Conservation (phyloP, 2,329 filamentous ascomycete genomes). For the Calonectria pseudoturangicola region DNA sequence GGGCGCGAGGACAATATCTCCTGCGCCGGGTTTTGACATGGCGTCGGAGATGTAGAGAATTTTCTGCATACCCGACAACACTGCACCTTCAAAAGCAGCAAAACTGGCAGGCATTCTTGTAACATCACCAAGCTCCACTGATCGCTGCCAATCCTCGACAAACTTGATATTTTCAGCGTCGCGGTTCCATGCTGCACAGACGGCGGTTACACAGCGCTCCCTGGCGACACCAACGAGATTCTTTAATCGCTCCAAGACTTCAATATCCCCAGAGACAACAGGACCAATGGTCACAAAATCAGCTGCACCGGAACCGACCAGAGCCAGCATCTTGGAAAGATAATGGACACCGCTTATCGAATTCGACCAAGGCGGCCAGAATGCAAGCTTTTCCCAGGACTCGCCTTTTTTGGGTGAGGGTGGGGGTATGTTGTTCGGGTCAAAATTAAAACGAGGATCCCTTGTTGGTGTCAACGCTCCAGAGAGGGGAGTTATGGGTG, state of each 20-base stretch:
- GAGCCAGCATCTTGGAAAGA: slow-evolving; percentile 85
- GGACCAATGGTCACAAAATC: slow-evolving; percentile 87
- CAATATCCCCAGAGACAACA: slow-evolving; percentile 73
- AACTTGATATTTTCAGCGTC: slow-evolving; percentile 95
- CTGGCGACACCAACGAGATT: slow-evolving; percentile 84
- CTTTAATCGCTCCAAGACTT: slow-evolving; percentile 82
- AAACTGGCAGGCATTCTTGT: slow-evolving; percentile 94
- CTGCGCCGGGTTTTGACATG: slow-evolving; percentile 82
- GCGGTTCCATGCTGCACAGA: slow-evolving; percentile 93
- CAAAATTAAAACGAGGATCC: slow-evolving; percentile 87
- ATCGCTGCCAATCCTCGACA: slow-evolving; percentile 94
- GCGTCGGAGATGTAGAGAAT: slow-evolving; percentile 95
- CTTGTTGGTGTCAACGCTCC: slow-evolving; percentile 72
- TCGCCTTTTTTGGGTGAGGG: slow-evolving; percentile 87
- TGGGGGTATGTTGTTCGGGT: slow-evolving; percentile 84
- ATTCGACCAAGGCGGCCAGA: slow-evolving; percentile 96
- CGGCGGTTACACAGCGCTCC: slow-evolving; percentile 88
- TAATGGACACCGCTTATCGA: slow-evolving; percentile 95
- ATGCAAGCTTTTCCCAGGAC: slow-evolving; percentile 93
- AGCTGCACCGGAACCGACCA: slow-evolving; percentile 90
- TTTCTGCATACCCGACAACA: slow-evolving; percentile 93
- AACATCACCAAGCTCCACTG: slow-evolving; percentile 87
- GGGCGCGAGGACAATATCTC: slow-evolving; percentile 88
- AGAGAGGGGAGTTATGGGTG: slow-evolving; percentile 56
- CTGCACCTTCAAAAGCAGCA: slow-evolving; percentile 86